phyloP scores from a whole-genome alignment of 495 filamentous ascomycete genomes.

The Pyrenopolyporus hunteri region DNA sequence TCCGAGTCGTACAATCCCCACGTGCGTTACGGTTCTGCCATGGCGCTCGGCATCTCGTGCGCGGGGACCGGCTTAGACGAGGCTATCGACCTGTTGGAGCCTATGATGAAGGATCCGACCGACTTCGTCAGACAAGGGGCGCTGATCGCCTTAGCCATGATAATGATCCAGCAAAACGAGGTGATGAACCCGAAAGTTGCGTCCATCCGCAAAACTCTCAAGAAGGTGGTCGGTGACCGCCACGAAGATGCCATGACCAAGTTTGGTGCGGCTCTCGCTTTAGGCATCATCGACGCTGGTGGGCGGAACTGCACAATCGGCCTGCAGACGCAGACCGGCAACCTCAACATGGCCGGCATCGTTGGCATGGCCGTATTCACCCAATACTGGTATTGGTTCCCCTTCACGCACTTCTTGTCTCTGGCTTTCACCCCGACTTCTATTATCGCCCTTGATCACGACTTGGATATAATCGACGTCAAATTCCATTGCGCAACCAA shows the following conservation, averaged over 20 bases:
- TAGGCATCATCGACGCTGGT: conserved; percentile 98
- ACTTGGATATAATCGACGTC: conserved; percentile 93
- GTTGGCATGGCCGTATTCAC: conserved; percentile 98
- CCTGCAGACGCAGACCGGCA: conserved; percentile 95
- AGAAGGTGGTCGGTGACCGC: conserved; percentile 90
- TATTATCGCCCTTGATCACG: conserved; percentile 91
- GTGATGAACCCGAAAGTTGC: conserved; percentile 91
- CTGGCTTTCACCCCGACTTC: conserved; percentile 92
- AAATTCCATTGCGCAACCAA: conserved; percentile 94
- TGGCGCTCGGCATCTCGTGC: conserved; percentile 98
- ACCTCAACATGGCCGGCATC: conserved; percentile 95
- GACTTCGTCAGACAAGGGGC: conserved; percentile 99
- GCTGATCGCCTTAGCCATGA: conserved; percentile 94
- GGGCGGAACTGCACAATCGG: conserved; percentile 98
- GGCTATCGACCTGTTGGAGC: conserved; percentile 94
- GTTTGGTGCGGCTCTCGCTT: conserved; percentile 89
- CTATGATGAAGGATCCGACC: conserved; percentile 99
- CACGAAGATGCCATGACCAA: conserved; percentile 99
- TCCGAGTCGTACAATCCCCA: conserved; percentile 99
- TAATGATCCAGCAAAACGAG: conserved; percentile 97
- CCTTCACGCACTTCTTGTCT: conserved; percentile 95
- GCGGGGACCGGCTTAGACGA: conserved; percentile 96
- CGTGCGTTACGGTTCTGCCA: conserved; percentile 96
- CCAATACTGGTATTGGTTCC: conserved; percentile 99
- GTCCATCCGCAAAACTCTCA: conserved; percentile 79